phyloP scores from a whole-genome alignment of 257 asterid species.

The Petunia secreta region DNA sequence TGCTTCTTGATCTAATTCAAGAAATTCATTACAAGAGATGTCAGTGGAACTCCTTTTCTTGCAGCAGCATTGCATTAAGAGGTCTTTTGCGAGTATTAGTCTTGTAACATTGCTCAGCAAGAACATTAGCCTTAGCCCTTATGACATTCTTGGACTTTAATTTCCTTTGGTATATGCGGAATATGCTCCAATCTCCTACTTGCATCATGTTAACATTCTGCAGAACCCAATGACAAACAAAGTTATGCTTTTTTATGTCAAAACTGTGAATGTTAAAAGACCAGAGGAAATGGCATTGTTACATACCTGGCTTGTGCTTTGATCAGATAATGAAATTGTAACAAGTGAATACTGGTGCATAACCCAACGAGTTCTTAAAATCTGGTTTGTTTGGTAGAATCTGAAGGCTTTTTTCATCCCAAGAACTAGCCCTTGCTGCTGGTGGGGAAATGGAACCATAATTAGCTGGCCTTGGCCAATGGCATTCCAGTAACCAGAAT shows the following conservation, averaged over 20 bases:
- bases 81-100: not conserved
- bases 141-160: conserved; percentile 24
- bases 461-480: conserved; percentile 44
- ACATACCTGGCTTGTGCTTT: not conserved
- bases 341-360: conserved; percentile 51
- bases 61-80: not conserved
- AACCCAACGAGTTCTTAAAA: conserved; percentile 47
- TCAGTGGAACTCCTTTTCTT: not conserved
- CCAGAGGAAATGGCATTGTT: conserved; percentile 16
- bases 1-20: conserved; percentile 3
- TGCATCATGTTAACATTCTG: conserved; percentile 42
- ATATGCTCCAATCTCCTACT: conserved; percentile 58
- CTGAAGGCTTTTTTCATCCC: conserved; percentile 45
- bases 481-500: conserved; percentile 55
- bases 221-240: not conserved
- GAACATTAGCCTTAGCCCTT: not conserved
- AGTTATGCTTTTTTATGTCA: not conserved
- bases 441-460: not conserved
- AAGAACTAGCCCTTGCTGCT: conserved; percentile 10
- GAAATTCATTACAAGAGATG: not conserved
- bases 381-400: conserved; percentile 37
- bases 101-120: not conserved
- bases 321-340: conserved; percentile 27
- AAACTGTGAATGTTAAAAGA: conserved; percentile 38
- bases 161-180: conserved; percentile 44